Evolutionary conservation across 768 basidiomycete species (phyloP).

Genomic region (Psilocybe subaeruginosa): DNA sequence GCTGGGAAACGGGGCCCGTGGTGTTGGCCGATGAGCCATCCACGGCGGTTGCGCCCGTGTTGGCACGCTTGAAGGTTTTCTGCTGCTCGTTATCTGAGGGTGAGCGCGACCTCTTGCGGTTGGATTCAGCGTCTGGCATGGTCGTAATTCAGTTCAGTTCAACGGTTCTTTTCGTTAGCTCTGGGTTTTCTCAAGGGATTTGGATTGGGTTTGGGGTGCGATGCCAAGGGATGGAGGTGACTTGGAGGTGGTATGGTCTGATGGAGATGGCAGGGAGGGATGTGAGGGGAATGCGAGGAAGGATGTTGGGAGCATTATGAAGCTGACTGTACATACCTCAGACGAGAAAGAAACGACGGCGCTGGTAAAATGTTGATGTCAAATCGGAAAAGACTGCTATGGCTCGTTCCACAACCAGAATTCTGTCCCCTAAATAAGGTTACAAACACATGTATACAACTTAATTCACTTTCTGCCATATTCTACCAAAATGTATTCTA

Average conservation of each 20-base stretch:
- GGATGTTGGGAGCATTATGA: conserved; percentile 35
- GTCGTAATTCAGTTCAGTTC: conserved; percentile 60
- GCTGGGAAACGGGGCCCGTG: conserved; percentile 46
- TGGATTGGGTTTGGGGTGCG: conserved; percentile 36
- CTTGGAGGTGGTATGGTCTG: conserved; percentile 49
- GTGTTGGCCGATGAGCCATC: conserved; percentile 62
- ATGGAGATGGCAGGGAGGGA: conserved; percentile 53
- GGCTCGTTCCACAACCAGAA: conserved; percentile 10
- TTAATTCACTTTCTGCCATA: conserved; percentile 3
- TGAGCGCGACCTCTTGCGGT: conserved; percentile 86
- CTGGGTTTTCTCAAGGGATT: conserved; percentile 26
- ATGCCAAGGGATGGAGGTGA: conserved; percentile 41
- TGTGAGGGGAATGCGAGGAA: conserved; percentile 65
- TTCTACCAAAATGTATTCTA: conserved; percentile 32
- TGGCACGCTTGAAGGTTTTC: conserved; percentile 82
- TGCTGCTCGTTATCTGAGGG: conserved; percentile 80
- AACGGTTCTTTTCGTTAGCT: conserved; percentile 26
- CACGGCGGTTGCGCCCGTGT: conserved; percentile 72
- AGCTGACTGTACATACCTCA: conserved; percentile 32
- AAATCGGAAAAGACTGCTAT: conserved; percentile 4
- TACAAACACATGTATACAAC: conserved; percentile 33
- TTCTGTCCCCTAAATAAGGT: conserved; percentile 14
- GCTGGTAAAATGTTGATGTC: conserved; percentile 15
- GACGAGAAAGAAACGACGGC: conserved; percentile 6
- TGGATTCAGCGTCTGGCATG: conserved; percentile 87